Base-by-base conservation (phyloP, 306 rosid genomes). In the Parietaria judaica region DNA sequence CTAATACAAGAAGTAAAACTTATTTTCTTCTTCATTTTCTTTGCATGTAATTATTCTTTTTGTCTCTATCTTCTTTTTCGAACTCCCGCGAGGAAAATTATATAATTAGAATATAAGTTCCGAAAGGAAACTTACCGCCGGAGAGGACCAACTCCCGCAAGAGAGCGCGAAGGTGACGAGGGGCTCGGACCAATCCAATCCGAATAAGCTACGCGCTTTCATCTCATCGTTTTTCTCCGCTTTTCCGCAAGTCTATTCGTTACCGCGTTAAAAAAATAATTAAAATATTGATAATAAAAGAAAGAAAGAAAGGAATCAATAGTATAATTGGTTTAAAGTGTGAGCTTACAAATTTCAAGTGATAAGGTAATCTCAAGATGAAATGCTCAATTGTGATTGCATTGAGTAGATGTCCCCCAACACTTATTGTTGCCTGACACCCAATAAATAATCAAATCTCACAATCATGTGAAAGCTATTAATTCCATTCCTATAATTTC, bases 141-240 rank as follows among this genome's bases (percentile, higher is more conserved):
- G 98, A 62, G 98, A 92, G 66, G 95, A 92, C 98, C 98, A 88
- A 74, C 98, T 88, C 80, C 95, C 98, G 45, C 98, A 92, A 36
- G 96, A 84, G 70, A 92, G 98, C 41, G 98, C 95, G 68, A 92
- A 92, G 61, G 98, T 92, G 56, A 88, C 96, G 65, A 92, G 77
- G 7, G 96, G 94, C 70, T 88, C 98, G 10, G 95, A 86, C 91
- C 90, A 86, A 61, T 92, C 95, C 63, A 88, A 69, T 54, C 96
- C 96, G n/a, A 86, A 87, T 73, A 72, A 51, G 58, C 86, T 88
- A 53, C 80, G 80, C 43, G 88, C 86, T 77, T 80, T 84, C 66
- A 80, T 81, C 80, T 92, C 99, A 6, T 88, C 88, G 16, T 84
- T 79, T 66, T 86, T 92, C 3, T 80, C 88, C 52, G 90, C 84